These are phyloP conservation scores for Ogataea polymorpha DNA, from an alignment of 805 yeast species.

Conservation along the genomic window DNA sequence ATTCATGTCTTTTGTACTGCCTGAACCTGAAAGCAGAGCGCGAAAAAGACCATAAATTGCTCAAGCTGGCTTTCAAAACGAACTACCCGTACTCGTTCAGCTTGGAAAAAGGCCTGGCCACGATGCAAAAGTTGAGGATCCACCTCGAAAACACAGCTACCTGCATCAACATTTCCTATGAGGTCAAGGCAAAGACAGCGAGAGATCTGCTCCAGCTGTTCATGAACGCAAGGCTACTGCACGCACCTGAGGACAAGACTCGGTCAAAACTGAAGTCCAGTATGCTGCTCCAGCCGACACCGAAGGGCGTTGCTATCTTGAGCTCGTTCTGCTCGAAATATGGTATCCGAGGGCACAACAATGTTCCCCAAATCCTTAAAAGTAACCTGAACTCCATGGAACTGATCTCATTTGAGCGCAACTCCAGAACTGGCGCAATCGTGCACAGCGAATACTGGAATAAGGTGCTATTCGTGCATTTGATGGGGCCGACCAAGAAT, in stretches of 20 bases:
- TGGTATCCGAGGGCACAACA: slow-evolving; percentile 43
- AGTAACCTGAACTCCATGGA: slow-evolving; percentile 71
- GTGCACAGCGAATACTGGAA: slow-evolving; percentile 61
- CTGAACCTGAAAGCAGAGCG: slow-evolving; percentile 38
- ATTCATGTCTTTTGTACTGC: slow-evolving; percentile 43
- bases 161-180: slow-evolving; percentile 52
- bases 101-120: slow-evolving; percentile 45
- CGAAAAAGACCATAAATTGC: slow-evolving; percentile 11
- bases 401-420: slow-evolving; percentile 65
- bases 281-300: slow-evolving; percentile 72
- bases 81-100: slow-evolving; percentile 52
- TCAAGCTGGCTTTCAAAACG: slow-evolving; percentile 20
- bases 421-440: slow-evolving; percentile 52
- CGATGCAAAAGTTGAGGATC: slow-evolving; percentile 48
- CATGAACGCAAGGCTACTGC: slow-evolving; percentile 61
- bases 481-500: slow-evolving; percentile 69
- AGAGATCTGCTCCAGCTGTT: slow-evolving; percentile 45
- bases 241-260: slow-evolving; percentile 75
- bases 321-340: slow-evolving; percentile 54
- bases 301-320: slow-evolving; percentile 79
- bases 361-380: slow-evolving; percentile 33
- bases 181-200: slow-evolving; percentile 49
- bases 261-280: slow-evolving; percentile 42
- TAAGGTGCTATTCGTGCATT: slow-evolving; percentile 53
- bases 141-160: slow-evolving; percentile 48